Evolutionary conservation across 805 yeast species (phyloP), one percentile per base, ranked within the genome.

Genomic region (Ogataea pignaliae): DNA sequence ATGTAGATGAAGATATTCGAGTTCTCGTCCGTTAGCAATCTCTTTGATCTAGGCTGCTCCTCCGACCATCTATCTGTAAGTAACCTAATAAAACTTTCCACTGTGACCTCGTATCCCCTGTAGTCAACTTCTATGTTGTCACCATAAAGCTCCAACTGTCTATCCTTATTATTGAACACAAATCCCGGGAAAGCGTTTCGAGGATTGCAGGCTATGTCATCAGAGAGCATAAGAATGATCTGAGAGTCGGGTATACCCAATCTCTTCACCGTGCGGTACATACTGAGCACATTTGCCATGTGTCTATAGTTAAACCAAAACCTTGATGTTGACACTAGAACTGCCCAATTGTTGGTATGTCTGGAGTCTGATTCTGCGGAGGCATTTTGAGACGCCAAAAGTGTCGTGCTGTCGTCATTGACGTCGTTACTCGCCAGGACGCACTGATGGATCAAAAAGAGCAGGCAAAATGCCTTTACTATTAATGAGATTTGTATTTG

Each of bases 271-370:
- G 98, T 93, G 54, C 99, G 76, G 69, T 93, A 93, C 78, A 93
- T 82, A 60, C 96, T 85, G 53, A 93, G 71, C 29, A 86, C 96
- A 65, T 93, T 93, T 33, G 99, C 98, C 88, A 91, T 88, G 64
- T 93, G 99, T 61, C 99, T 75, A 61, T 93, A 93, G 65, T 93
- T 93, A 74, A 93, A 93, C 99, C 99, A 93, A 68, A 93, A 93
- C 47, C 98, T 71, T 11, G 97, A 89, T 1, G 99, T 91, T 2
- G 96, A 88, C 33, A 93, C 97, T 37, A 93, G 69, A 4, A 93
- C 98, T 0, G 99, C 91, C 83, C 83, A 78, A 59, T 78, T 79
- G 57, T 78, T 79, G 29, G 82, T 78, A 54, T 89, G 78, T 68
- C 84, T 55, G 36, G 78, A 56, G 14, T 47, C 29, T 29, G 41